Percentiles rank a stretch among this genome's conserved stretches.
phyloP scores from a whole-genome alignment of 192 early-diverging fungal genomes.

The Entomortierella chlamydospora region DNA sequence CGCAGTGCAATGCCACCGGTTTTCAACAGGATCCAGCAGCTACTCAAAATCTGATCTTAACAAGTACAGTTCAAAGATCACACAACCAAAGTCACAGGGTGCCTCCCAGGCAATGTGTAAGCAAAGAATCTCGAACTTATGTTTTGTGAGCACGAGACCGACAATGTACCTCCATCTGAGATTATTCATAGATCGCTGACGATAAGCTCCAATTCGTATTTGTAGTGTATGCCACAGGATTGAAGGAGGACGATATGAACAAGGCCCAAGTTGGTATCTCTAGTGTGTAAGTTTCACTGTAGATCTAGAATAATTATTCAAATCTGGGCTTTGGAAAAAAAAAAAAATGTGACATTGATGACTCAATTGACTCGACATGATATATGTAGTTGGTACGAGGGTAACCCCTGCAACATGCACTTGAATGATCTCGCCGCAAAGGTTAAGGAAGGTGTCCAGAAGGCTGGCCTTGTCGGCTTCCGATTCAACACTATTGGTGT shows the following conservation, averaged over 20 bases:
- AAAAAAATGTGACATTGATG: slow-evolving; percentile 21
- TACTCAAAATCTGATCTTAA: slow-evolving; percentile 67
- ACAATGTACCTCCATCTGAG: not conserved
- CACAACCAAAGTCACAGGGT: slow-evolving; percentile 94
- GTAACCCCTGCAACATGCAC: slow-evolving; percentile 99
- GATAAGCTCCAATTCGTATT: not conserved
- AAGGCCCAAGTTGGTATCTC: slow-evolving; percentile 97
- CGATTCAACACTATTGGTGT: slow-evolving; percentile 99
- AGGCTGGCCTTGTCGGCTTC: slow-evolving; percentile 91
- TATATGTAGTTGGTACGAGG: slow-evolving; percentile 90
- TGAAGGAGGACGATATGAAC: slow-evolving; percentile 83
- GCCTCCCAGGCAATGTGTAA: slow-evolving; percentile 97
- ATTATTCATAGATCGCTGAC: too few relatives aligned
- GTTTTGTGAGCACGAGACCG: not conserved
- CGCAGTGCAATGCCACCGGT: slow-evolving; percentile 36
- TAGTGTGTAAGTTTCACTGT: slow-evolving; percentile 75
- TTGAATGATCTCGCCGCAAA: slow-evolving; percentile 85
- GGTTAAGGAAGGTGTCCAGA: slow-evolving; percentile 94
- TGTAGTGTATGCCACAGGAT: slow-evolving; percentile 93
- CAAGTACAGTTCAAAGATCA: slow-evolving; percentile 88
- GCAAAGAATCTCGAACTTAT: slow-evolving; percentile 33
- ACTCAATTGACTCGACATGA: slow-evolving; percentile 16
- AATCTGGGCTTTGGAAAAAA: not conserved
- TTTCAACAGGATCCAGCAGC: slow-evolving; percentile 40
- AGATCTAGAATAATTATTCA: not conserved